These are phyloP conservation scores for Flaveria bidentis DNA, from an alignment of 129 eudicot genomes.

Conservation along the genomic window DNA sequence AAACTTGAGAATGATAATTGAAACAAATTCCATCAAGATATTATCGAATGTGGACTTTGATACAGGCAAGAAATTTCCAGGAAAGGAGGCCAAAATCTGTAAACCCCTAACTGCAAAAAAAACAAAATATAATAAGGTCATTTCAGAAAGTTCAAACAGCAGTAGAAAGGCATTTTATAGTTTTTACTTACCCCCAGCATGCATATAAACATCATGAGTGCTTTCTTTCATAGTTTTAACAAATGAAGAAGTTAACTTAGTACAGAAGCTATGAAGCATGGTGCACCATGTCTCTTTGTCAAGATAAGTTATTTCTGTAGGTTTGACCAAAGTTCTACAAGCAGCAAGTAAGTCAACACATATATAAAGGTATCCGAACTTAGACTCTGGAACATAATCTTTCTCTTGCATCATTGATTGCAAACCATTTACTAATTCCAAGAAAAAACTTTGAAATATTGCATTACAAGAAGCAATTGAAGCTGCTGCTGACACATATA, in stretches of 20 bases:
- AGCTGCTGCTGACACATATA: constrained; percentile 55
- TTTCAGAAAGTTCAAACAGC: neutral
- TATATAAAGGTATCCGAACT: constrained; percentile 60
- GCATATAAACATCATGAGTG: constrained; percentile 35
- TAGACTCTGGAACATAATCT: constrained; percentile 33
- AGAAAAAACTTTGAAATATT: constrained; percentile 59
- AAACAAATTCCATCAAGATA: constrained; percentile 57
- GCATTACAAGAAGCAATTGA: constrained; percentile 64
- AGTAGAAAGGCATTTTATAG: neutral
- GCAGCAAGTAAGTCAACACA: constrained; percentile 75
- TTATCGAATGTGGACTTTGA: constrained; percentile 57
- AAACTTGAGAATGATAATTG: constrained; percentile 43
- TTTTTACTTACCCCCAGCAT: constrained; percentile 49
- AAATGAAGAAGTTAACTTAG: constrained; percentile 47
- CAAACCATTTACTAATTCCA: constrained; percentile 47
- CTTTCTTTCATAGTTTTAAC: constrained; percentile 45
- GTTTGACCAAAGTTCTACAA: constrained; percentile 56
- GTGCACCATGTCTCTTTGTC: constrained; percentile 58
- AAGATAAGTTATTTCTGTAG: constrained; percentile 21
- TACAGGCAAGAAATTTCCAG: constrained; percentile 56
- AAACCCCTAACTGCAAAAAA: constrained; percentile 70
- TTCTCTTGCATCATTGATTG: constrained; percentile 38
- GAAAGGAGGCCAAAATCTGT: constrained; percentile 77
- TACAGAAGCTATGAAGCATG: constrained; percentile 52
- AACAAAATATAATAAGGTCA: neutral